Conservation (phyloP, 192 early-diverging fungal genomes). For the Oehlia diaphana region DNA sequence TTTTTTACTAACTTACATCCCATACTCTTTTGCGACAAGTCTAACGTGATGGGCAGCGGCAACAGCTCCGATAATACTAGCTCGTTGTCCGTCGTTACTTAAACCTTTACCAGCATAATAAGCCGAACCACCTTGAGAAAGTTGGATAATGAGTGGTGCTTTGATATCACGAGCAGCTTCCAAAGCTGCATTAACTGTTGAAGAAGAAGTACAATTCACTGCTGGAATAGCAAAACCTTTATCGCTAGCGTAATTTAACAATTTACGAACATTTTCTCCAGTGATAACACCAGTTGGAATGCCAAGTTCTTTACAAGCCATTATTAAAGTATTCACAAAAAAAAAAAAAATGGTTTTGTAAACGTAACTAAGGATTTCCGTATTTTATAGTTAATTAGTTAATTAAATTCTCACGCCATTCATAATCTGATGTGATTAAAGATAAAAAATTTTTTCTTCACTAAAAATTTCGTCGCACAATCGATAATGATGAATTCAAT, state of each 20-base stretch:
- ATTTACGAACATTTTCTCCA: slow-evolving; percentile 87
- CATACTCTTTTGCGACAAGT: slow-evolving; percentile 80
- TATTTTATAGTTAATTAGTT: too few species aligned
- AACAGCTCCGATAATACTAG: slow-evolving; percentile 87
- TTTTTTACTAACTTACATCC: slow-evolving; percentile 56
- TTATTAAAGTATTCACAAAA: slow-evolving; percentile 8
- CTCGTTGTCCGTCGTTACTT: slow-evolving; percentile 83
- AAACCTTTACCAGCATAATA: slow-evolving; percentile 95
- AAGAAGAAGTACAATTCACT: slow-evolving; percentile 94
- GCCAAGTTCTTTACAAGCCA: slow-evolving; percentile 75
- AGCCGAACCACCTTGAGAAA: slow-evolving; percentile 91
- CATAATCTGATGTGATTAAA: too few species aligned
- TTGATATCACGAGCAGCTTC: slow-evolving; percentile 94
- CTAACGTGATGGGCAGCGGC: slow-evolving; percentile 88
- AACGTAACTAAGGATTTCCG: too few species aligned
- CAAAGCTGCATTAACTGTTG: slow-evolving; percentile 88
- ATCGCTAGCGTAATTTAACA: slow-evolving; percentile 71
- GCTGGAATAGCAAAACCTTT: slow-evolving; percentile 94
- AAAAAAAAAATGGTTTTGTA: background rate
- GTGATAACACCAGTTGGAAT: slow-evolving; percentile 91
- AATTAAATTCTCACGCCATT: too few species aligned
- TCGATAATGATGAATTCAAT: too few species aligned
- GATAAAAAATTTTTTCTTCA: too few species aligned
- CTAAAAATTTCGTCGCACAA: too few species aligned
- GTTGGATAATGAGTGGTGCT: slow-evolving; percentile 93